phyloP scores from a whole-genome alignment of 2,329 filamentous ascomycete species.

The Tympanopsis confertula region DNA sequence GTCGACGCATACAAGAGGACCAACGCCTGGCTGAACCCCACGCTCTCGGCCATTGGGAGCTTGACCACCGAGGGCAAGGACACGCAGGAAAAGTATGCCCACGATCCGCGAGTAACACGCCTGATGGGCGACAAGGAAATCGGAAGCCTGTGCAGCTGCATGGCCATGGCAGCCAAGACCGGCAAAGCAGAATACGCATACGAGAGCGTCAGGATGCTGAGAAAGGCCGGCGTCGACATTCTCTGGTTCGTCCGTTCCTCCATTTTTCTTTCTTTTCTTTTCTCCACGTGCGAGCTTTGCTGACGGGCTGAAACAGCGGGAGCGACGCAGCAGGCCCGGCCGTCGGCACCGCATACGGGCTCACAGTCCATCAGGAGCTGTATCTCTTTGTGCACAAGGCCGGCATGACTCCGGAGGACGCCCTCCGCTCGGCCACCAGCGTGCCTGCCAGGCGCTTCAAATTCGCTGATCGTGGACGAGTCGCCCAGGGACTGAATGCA shows the following conservation, averaged over 20 bases:
- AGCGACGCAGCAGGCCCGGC: conserved; percentile 7
- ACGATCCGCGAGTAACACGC: conserved; percentile 7
- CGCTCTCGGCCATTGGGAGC: conserved; percentile 9
- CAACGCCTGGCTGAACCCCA: conserved; percentile 11
- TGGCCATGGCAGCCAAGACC: conserved; percentile 2
- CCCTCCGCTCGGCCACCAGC: conserved; percentile 5
- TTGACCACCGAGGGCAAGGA: conserved; percentile 11
- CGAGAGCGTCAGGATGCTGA: conserved; percentile 6
- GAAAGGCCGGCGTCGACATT: conserved; percentile 6
- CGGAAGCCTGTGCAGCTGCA: conserved; percentile 5
- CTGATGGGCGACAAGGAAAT: conserved; percentile 2
- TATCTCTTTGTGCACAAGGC: conserved; percentile 4
- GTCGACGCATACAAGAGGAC: conserved; percentile 11
- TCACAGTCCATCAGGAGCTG: conserved; percentile 7
- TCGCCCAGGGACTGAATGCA: conserved; percentile 6
- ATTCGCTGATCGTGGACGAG: conserved; percentile 6
- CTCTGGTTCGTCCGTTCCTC: conserved; percentile 4
- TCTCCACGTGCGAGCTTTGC: too few species aligned
- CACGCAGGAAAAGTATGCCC: conserved; percentile 7
- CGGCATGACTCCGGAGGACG: conserved; percentile 7
- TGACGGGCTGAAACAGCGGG: conserved; percentile 2
- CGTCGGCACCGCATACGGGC: conserved; percentile 4
- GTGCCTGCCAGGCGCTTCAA: conserved; percentile 6
- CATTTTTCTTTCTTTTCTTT: not conserved
- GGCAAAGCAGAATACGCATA: conserved; percentile 5